phyloP scores from a whole-genome alignment of 2,329 filamentous ascomycete genomes.

The Colletotrichum sp. region DNA sequence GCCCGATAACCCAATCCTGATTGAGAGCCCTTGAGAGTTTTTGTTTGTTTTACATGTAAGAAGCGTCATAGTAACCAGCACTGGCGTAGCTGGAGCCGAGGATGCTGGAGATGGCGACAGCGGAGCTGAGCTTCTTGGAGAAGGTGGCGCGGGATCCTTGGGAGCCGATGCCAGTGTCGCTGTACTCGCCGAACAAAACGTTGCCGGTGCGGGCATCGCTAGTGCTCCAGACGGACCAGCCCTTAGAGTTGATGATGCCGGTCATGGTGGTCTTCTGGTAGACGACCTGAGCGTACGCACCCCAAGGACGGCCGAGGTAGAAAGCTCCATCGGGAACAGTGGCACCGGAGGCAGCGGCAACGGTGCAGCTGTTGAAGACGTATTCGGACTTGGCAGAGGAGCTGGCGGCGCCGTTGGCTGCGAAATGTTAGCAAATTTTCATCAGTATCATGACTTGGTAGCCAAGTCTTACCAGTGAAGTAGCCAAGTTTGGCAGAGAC shows the following conservation, averaged over 20 bases:
- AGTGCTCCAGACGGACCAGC: constrained; percentile 62
- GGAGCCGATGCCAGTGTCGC: constrained; percentile 62
- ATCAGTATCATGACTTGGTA: not conserved
- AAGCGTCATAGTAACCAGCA: constrained; percentile 30
- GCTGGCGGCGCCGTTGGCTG: constrained; percentile 47
- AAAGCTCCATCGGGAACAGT: constrained; percentile 41
- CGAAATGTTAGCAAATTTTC: not conserved
- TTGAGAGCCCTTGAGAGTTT: not conserved
- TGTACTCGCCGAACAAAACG: constrained; percentile 63
- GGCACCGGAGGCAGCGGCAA: constrained; percentile 43
- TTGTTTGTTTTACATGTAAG: constrained; percentile 26
- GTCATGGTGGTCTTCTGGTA: constrained; percentile 56
- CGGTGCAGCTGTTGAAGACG: constrained; percentile 49
- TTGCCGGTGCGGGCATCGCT: constrained; percentile 53
- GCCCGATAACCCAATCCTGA: not conserved
- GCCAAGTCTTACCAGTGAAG: constrained; percentile 40
- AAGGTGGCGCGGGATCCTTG: constrained; percentile 55
- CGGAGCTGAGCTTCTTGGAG: constrained; percentile 35
- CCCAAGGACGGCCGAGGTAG: constrained; percentile 56
- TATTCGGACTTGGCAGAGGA: constrained; percentile 42
- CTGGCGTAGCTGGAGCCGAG: constrained; percentile 30
- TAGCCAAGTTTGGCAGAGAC: constrained; percentile 39
- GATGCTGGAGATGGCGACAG: constrained; percentile 37
- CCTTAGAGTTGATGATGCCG: constrained; percentile 61
- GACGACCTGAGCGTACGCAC: constrained; percentile 49